Conservation (phyloP, 345 rosid genomes). For the Lumnitzera littorea region DNA sequence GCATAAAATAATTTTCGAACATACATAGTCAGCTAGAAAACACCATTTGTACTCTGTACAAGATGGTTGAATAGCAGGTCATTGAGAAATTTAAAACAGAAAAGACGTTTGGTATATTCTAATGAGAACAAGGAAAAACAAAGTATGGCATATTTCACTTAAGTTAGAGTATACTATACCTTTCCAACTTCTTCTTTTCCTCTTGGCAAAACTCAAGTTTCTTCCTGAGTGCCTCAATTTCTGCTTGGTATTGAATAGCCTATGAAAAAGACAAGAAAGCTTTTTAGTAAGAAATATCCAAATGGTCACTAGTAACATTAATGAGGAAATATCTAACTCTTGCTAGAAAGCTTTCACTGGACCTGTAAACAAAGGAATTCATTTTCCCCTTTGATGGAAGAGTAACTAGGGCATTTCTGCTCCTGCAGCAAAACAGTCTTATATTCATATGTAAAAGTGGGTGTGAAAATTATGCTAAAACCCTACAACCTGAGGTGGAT, state of each 20-base stretch:
- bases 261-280: slow-evolving; percentile 10
- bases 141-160: background rate
- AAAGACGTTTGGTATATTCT: background rate
- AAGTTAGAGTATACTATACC: slow-evolving; percentile 26
- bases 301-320: too few relatives aligned
- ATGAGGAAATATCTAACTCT: background rate
- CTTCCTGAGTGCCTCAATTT: slow-evolving; percentile 61
- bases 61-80: too few relatives aligned
- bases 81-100: background rate
- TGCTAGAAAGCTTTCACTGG: background rate
- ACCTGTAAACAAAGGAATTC: slow-evolving; percentile 92
- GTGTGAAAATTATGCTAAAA: too few relatives aligned
- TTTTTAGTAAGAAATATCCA: too few relatives aligned
- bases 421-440: slow-evolving; percentile 26
- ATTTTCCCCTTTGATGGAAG: slow-evolving; percentile 62
- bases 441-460: too few relatives aligned
- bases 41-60: background rate
- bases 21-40: background rate
- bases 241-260: slow-evolving; percentile 81
- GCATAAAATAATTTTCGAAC: slow-evolving; percentile 28
- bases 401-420: slow-evolving; percentile 38
- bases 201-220: slow-evolving; percentile 51
- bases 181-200: slow-evolving; percentile 71
- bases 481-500: too few relatives aligned
- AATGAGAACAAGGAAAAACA: background rate